phyloP scores from a whole-genome alignment of 2,329 filamentous ascomycete species.

The Acrodontium crateriforme region DNA sequence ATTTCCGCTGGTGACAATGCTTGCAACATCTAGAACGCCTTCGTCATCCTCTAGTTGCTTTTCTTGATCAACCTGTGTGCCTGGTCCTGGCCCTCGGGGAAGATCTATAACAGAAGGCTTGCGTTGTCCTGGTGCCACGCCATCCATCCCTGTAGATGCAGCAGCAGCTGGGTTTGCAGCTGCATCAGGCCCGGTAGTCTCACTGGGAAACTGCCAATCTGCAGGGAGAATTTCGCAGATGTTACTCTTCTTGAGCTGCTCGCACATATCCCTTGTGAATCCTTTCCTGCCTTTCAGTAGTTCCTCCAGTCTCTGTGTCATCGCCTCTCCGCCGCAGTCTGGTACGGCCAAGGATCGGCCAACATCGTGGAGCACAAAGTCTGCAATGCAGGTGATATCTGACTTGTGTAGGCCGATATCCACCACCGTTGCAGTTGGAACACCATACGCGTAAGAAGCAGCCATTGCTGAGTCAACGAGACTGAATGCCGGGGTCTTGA shows the following conservation, averaged over 20 bases:
- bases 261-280: slow-evolving; percentile 48
- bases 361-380: slow-evolving; percentile 61
- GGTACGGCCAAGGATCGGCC: slow-evolving; percentile 46
- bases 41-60: slow-evolving; percentile 45
- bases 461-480: slow-evolving; percentile 82
- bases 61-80: slow-evolving; percentile 41
- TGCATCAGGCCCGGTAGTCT: slow-evolving; percentile 24
- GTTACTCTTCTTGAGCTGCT: slow-evolving; percentile 48
- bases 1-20: slow-evolving; percentile 61
- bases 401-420: slow-evolving; percentile 89
- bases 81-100: slow-evolving; percentile 40
- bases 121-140: slow-evolving; percentile 29
- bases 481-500: slow-evolving; percentile 82
- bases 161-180: slow-evolving; percentile 40
- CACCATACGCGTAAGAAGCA: slow-evolving; percentile 66
- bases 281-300: slow-evolving; percentile 44
- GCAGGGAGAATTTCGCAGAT: slow-evolving; percentile 48
- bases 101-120: slow-evolving; percentile 28
- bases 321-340: slow-evolving; percentile 71
- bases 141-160: slow-evolving; percentile 40
- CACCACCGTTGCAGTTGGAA: slow-evolving; percentile 68
- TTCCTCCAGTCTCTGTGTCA: slow-evolving; percentile 60
- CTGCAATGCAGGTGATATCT: slow-evolving; percentile 79
- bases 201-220: slow-evolving; percentile 39
- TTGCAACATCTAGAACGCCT: slow-evolving; percentile 71